phyloP scores from a whole-genome alignment of 2,329 filamentous ascomycete genomes.

The Phyllosticta citribraziliensis region DNA sequence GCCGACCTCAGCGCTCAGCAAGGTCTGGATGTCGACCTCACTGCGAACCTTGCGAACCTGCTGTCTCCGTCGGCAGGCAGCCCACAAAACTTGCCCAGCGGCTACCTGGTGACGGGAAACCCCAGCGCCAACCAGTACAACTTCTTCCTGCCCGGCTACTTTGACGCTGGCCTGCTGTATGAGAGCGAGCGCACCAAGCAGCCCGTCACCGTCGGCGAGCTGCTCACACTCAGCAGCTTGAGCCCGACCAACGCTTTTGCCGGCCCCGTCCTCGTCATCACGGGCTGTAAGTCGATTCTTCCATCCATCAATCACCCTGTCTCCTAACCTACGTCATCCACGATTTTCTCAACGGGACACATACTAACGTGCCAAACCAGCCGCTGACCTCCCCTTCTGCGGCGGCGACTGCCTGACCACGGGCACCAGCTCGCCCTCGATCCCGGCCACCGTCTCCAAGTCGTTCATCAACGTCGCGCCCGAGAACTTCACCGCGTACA shows the following conservation, averaged over 20 bases:
- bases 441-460: slow-evolving; percentile 34
- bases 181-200: slow-evolving; percentile 40
- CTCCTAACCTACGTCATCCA: not conserved
- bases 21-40: not conserved
- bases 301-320: not conserved
- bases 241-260: slow-evolving; percentile 32
- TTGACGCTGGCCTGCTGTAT: slow-evolving; percentile 45
- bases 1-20: not conserved
- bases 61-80: slow-evolving; percentile 9
- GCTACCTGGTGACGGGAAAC: slow-evolving; percentile 44
- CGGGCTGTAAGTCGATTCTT: slow-evolving; percentile 33
- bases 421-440: slow-evolving; percentile 28
- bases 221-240: slow-evolving; percentile 43
- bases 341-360: slow-evolving; percentile 6
- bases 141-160: slow-evolving; percentile 40
- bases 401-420: slow-evolving; percentile 49
- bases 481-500: slow-evolving; percentile 39
- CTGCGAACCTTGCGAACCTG: not conserved
- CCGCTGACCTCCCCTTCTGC: slow-evolving; percentile 46
- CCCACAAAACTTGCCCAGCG: slow-evolving; percentile 30
- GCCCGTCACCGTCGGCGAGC: slow-evolving; percentile 48
- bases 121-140: slow-evolving; percentile 42
- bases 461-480: slow-evolving; percentile 37
- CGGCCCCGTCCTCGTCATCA: slow-evolving; percentile 51
- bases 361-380: not conserved